Evolutionary conservation across 2,329 filamentous ascomycete species (phyloP), one percentile per base, ranked within the genome.

Genomic region (Phyllosticta paracitricarpa): DNA sequence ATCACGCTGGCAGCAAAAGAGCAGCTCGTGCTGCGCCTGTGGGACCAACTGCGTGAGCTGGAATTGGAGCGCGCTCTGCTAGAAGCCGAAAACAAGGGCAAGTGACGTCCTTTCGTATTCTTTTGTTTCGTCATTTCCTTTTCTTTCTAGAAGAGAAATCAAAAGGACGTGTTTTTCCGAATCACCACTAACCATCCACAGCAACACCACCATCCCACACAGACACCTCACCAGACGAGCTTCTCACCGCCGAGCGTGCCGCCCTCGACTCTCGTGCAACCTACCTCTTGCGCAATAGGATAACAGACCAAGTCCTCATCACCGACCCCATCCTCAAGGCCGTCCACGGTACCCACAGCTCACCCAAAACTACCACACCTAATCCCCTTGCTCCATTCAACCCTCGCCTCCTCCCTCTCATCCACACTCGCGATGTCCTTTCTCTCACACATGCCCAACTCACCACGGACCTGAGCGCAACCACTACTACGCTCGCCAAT

Each of bases 261-360:
- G 81, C 89, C 24, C 78, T 93, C 30, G 82, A 90, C 66, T 84
- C 89, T 26, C 85, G 85, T 69, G 85, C 89, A 61, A 80, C 81
- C 62, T 89, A 89, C 72, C 80, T 84, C 51, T 78, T 93, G 61
- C 84, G 84, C 64, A 87, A 87, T 70, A 84, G 84, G 63, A 85
- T 89, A 24, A 79, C 86, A 24, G 84, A 88, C 64, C 84, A 81
- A 55, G 84, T 89, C 59, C 74, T 94, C 65, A 84, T 84, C 66
- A 85, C 86, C 61, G 87, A 90, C 67, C 89, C 91, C 7, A 85
- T 89, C 51, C 77, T 95, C 62, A 89, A 89, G 68, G 87, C 90
- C 6, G 84, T 93, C 51, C 89, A 95, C 71, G 78, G 82, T 63
- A 48, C 1, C 40, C 19, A 48, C 14, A 28, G 12, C 12, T 26